Evolutionary conservation across 805 yeast species (phyloP).

Genomic region (Yarrowia sp.): DNA sequence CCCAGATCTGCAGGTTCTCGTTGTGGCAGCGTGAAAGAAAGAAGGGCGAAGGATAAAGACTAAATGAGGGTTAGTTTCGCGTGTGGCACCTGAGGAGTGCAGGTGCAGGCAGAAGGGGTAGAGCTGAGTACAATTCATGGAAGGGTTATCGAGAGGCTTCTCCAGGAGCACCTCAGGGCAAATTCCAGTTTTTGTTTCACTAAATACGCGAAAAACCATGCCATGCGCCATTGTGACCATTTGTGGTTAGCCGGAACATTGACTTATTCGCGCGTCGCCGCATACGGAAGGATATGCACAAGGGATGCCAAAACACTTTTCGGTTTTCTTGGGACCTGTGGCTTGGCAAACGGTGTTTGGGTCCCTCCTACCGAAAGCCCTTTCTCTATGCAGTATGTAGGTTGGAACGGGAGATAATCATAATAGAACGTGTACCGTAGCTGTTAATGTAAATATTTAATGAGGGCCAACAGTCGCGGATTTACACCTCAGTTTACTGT

Average conservation of each 20-base stretch:
- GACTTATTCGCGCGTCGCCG: neutral
- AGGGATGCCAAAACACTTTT: neutral
- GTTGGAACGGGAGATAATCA: neutral
- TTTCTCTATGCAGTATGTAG: neutral
- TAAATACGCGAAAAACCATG: neutral
- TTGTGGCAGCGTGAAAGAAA: neutral
- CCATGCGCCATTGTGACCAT: neutral
- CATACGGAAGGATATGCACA: slow-evolving; percentile 3
- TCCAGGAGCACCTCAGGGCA: too few species aligned
- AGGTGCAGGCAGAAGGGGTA: too few species aligned
- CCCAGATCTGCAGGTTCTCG: neutral
- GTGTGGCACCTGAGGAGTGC: too few species aligned
- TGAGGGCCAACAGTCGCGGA: neutral
- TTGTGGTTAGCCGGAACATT: neutral
- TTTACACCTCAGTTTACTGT: neutral
- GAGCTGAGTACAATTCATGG: too few species aligned
- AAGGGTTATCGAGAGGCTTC: too few species aligned
- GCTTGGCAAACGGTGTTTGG: neutral
- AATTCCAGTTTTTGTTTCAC: too few species aligned
- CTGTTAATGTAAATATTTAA: neutral
- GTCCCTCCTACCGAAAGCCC: neutral
- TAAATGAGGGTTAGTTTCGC: neutral
- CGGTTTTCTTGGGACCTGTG: neutral
- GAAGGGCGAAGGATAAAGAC: slow-evolving; percentile 1
- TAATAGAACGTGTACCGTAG: neutral